Percentiles rank a stretch among this genome's conserved stretches.
These are phyloP conservation scores for Neofusicoccum kwambonambiense DNA, from an alignment of 2,329 filamentous ascomycete genomes.

Conservation along the genomic window DNA sequence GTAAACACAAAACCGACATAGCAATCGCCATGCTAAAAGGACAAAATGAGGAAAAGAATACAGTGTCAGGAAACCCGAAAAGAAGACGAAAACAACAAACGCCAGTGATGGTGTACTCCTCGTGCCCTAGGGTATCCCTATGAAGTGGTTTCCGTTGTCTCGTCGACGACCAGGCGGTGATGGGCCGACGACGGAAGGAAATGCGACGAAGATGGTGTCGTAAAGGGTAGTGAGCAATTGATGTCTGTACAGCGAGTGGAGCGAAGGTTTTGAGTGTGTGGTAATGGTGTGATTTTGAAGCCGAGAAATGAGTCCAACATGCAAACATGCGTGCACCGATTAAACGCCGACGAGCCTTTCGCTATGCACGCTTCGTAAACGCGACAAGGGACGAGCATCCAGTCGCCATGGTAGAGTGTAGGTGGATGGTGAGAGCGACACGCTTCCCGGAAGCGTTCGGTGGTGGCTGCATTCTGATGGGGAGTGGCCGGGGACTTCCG, in stretches of 20 bases:
- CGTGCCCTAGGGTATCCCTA: constrained; percentile 16
- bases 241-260: constrained; percentile 15
- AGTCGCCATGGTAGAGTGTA: background rate
- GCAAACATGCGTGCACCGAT: constrained; percentile 2
- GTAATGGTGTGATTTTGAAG: constrained; percentile 1
- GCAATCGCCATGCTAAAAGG: constrained; percentile 7
- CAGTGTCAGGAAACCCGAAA: background rate
- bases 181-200: constrained; percentile 1
- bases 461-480: background rate
- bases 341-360: constrained; percentile 16
- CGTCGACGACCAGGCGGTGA: background rate
- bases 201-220: constrained; percentile 12
- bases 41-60: background rate
- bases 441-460: background rate
- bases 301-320: constrained; percentile 13
- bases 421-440: background rate
- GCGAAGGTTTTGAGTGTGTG: background rate
- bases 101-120: constrained; percentile 15
- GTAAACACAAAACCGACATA: background rate
- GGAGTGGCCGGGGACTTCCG: background rate
- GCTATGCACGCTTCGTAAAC: constrained; percentile 20
- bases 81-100: background rate
- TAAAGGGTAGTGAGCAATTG: constrained; percentile 14
- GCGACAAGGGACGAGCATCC: constrained; percentile 4
- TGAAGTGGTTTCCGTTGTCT: constrained; percentile 9